Evolutionary conservation across 768 basidiomycete species (phyloP), one percentile per base, ranked within the genome.

Genomic region (Termitomyces titanicus): DNA sequence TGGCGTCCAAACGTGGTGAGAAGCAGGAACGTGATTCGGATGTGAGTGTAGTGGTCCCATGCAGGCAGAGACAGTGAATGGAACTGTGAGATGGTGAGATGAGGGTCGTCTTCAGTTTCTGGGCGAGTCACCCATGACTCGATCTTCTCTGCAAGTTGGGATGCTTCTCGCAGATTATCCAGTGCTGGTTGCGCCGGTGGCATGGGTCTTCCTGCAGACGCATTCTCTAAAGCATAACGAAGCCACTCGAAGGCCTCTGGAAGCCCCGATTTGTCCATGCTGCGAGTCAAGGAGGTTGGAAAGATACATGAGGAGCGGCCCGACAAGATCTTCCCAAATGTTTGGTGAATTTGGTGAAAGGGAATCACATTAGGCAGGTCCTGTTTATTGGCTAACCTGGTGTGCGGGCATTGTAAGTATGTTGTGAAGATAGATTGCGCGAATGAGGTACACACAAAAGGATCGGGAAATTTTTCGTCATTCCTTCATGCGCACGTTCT

Each of bases 341-440:
- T 55, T 33, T 66, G 60, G 8, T 70, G 66, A 13, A 88, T 74
- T 51, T 82, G 76, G 54, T 77, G 74, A 3, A 79, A 65, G 27
- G 76, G 70, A 64, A 81, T 72, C 35, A 77, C 73, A 56, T 78
- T 76, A 12, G 83, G 79, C 35, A 78, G 56, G 67, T 88, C 85
- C 62, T 81, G 78, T 68, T 87, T 86, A 68, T 84, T 86, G 54
- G 82, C 84, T 22, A 87, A 62, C 53, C 75, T 77, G 51, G 10
- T 31, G 40, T 37, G 31, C 7, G 2, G 39, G 22, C n/a, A n/a
- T n/a, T n/a, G 11, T 6, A 17, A 40, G 20, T 17, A 25, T n/a
- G 20, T 47, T 24, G 54, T 35, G 17, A 50, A 24, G 33, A 8
- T 40, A 20, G 45, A 44, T 15, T 74, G 4, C 75, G 54, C 74